Evolutionary conservation across 768 basidiomycete genomes (phyloP).

Genomic region (Chalciporus sphaerocephalus): DNA sequence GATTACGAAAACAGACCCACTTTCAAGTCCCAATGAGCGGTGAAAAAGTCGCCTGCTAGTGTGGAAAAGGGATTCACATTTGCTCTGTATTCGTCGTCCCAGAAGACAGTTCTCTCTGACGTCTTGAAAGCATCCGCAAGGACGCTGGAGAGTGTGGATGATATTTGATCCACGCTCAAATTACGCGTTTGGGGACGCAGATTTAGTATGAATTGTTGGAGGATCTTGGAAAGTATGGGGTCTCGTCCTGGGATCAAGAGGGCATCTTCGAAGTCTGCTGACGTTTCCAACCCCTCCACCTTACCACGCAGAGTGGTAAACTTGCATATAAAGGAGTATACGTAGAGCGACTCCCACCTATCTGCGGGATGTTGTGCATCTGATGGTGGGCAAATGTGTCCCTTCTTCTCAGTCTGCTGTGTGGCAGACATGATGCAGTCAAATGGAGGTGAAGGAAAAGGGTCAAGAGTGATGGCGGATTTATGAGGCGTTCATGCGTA

Average conservation of each 20-base stretch:
- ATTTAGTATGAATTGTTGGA: slow-evolving; percentile 74
- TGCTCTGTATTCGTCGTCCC: slow-evolving; percentile 62
- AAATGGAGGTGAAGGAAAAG: slow-evolving; percentile 32
- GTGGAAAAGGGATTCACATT: slow-evolving; percentile 74
- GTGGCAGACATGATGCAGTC: slow-evolving; percentile 36
- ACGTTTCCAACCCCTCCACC: slow-evolving; percentile 72
- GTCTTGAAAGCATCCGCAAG: slow-evolving; percentile 70
- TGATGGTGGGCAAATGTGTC: slow-evolving; percentile 51
- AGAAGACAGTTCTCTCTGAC: slow-evolving; percentile 72
- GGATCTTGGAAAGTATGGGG: slow-evolving; percentile 66
- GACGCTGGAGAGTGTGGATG: slow-evolving; percentile 63
- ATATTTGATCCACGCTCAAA: slow-evolving; percentile 81
- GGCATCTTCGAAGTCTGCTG: slow-evolving; percentile 82
- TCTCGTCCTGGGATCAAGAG: slow-evolving; percentile 69
- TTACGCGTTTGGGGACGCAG: slow-evolving; percentile 87
- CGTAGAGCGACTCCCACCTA: slow-evolving; percentile 84
- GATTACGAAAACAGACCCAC: slow-evolving; percentile 42
- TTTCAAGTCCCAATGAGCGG: slow-evolving; percentile 78
- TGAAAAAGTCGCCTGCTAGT: slow-evolving; percentile 70
- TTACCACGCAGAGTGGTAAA: slow-evolving; percentile 73
- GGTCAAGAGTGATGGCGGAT: slow-evolving; percentile 33
- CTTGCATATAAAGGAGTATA: slow-evolving; percentile 81
- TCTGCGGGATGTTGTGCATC: slow-evolving; percentile 69
- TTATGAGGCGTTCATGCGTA: slow-evolving; percentile 32
- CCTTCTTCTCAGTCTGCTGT: slow-evolving; percentile 41